Evolutionary conservation across 2,329 filamentous ascomycete genomes (phyloP).

Genomic region (Fusarium mundagurra): DNA sequence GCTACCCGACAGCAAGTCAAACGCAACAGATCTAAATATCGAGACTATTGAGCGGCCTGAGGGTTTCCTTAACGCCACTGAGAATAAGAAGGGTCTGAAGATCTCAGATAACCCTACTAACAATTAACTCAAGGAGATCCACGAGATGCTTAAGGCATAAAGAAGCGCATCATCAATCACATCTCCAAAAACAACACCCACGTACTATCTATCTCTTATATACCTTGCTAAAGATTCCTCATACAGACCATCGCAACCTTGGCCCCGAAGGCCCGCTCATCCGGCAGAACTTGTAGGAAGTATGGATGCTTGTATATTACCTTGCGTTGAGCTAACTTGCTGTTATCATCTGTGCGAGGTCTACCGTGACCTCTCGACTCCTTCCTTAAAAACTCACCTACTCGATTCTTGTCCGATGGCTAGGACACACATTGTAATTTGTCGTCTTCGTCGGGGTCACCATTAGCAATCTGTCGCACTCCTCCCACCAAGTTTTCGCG

Average conservation of each 20-base stretch:
- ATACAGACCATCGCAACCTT: not conserved
- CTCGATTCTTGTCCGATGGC: not conserved
- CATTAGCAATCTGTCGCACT: not conserved
- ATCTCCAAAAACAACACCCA: too few relatives aligned
- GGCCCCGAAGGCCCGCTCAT: not conserved
- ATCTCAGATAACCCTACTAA: too few relatives aligned
- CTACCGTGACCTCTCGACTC: accelerated
- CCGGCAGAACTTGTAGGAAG: accelerated
- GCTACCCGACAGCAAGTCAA: too few relatives aligned
- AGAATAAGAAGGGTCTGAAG: too few relatives aligned
- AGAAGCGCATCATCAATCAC: too few relatives aligned
- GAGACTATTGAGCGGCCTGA: too few relatives aligned
- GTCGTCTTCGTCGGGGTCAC: not conserved
- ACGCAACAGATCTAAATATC: too few relatives aligned
- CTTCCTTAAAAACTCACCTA: not conserved
- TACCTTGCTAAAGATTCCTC: too few relatives aligned
- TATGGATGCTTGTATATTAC: not conserved
- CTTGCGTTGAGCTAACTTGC: accelerated
- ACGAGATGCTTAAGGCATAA: too few relatives aligned
- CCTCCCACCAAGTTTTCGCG: not conserved
- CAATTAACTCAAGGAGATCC: too few relatives aligned
- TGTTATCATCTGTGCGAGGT: not conserved
- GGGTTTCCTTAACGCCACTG: too few relatives aligned
- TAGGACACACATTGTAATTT: not conserved
- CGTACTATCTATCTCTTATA: too few relatives aligned